Evolutionary conservation across 2,329 filamentous ascomycete species (phyloP).

Genomic region (Reticulascus tulasneorum): DNA sequence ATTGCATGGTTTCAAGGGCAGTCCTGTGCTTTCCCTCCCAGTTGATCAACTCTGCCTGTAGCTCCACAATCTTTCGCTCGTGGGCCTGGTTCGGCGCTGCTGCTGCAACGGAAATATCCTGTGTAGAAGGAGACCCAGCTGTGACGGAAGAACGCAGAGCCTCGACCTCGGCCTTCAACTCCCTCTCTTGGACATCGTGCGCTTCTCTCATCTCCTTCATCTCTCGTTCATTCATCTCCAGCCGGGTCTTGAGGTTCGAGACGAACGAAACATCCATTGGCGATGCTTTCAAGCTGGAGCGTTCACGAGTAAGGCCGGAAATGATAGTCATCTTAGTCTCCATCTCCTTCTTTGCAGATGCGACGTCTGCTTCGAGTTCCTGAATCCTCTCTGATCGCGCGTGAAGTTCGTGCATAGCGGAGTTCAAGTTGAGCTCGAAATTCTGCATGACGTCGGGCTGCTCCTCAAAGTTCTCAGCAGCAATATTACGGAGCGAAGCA

Average conservation of each 20-base stretch:
- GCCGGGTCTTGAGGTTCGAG: slow-evolving; percentile 79
- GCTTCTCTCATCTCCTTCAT: slow-evolving; percentile 69
- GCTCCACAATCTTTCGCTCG: slow-evolving; percentile 55
- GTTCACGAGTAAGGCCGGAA: slow-evolving; percentile 85
- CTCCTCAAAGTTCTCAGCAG: slow-evolving; percentile 76
- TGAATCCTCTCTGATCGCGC: slow-evolving; percentile 84
- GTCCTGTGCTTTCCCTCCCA: slow-evolving; percentile 76
- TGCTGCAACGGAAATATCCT: slow-evolving; percentile 14
- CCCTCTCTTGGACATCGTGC: slow-evolving; percentile 70
- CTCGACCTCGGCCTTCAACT: slow-evolving; percentile 69
- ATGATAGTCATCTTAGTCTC: slow-evolving; percentile 96
- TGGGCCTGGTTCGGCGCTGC: slow-evolving; percentile 35
- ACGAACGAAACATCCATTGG: slow-evolving; percentile 91
- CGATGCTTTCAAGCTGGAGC: slow-evolving; percentile 79
- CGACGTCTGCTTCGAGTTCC: slow-evolving; percentile 80
- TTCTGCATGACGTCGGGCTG: slow-evolving; percentile 83
- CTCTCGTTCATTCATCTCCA: slow-evolving; percentile 81
- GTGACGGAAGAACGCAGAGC: slow-evolving; percentile 55
- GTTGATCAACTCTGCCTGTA: slow-evolving; percentile 67
- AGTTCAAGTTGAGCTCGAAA: slow-evolving; percentile 87
- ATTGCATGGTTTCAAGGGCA: slow-evolving; percentile 66
- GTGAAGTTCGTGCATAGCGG: slow-evolving; percentile 89
- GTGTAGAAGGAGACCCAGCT: slow-evolving; percentile 5
- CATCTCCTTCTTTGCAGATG: slow-evolving; percentile 88
- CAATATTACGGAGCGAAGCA: slow-evolving; percentile 83